These are phyloP conservation scores for Pseudonitzschia pungens DNA, from an alignment of 108 stramenopile genomes.

Conservation along the genomic window DNA sequence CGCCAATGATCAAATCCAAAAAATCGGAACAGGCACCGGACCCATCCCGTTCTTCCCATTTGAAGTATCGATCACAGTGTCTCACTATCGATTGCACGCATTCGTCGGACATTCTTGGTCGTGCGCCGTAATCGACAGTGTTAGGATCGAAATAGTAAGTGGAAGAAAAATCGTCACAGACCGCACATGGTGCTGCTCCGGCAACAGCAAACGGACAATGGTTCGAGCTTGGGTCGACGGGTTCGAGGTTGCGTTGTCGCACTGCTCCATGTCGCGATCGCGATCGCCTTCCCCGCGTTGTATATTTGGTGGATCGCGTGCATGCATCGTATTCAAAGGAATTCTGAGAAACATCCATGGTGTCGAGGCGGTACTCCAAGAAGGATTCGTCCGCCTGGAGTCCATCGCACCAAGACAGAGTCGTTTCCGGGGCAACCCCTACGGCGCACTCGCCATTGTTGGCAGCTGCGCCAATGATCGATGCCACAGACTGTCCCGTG, in stretches of 20 bases:
- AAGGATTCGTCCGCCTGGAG: background rate
- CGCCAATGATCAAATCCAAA: conserved; percentile 33
- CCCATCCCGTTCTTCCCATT: conserved; percentile 16
- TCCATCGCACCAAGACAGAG: conserved; percentile 23
- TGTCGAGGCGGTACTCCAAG: conserved; percentile 16
- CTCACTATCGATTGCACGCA: conserved; percentile 25
- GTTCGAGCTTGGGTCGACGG: background rate
- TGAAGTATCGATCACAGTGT: conserved; percentile 22
- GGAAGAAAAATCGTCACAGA: conserved; percentile 6
- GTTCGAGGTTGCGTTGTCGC: background rate
- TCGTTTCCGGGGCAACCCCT: conserved; percentile 35
- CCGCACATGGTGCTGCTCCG: conserved; percentile 9
- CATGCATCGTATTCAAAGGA: conserved; percentile 27
- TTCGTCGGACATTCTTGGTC: background rate
- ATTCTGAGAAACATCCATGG: conserved; percentile 36
- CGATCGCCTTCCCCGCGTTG: background rate
- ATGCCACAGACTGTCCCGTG: conserved; percentile 41
- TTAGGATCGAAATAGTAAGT: conserved; percentile 4
- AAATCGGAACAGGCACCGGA: conserved; percentile 32
- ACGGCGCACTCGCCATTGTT: conserved; percentile 40
- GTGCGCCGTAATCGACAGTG: too few relatives aligned
- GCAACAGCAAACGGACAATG: conserved; percentile 14
- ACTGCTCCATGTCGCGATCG: background rate
- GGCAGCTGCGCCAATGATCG: conserved; percentile 19
- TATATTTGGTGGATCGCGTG: background rate